A percentile compares a stretch with the other conserved stretches of the same genome.
phyloP scores from a whole-genome alignment of 371 early-diverging fungal genomes.

The Mortierella sp. region DNA sequence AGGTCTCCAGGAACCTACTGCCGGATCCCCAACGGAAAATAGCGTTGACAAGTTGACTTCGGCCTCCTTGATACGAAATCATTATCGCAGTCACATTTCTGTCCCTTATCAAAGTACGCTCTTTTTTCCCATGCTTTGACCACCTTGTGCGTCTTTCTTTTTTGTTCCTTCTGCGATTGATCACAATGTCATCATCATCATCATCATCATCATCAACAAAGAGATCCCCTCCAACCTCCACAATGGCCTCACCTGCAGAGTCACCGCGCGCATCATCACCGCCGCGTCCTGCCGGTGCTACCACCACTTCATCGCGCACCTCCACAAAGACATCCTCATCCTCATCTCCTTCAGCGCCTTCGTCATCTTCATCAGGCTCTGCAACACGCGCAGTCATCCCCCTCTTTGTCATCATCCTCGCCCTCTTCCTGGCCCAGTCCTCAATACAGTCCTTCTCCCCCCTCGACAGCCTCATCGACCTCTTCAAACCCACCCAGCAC shows the following conservation, averaged over 20 bases:
- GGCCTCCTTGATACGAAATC: too few species aligned
- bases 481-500: constrained; percentile 7
- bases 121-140: too few species aligned
- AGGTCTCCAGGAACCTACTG: too few species aligned
- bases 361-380: constrained; percentile 6
- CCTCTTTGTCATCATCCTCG: constrained; percentile 6
- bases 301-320: not conserved
- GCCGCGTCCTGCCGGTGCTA: too few species aligned
- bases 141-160: too few species aligned
- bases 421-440: constrained; percentile 3
- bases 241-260: not conserved
- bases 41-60: too few species aligned
- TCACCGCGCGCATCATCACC: not conserved
- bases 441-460: constrained; percentile 19
- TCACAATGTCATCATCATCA: too few species aligned
- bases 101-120: too few species aligned
- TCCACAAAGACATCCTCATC: constrained; percentile 1
- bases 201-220: constrained; percentile 1
- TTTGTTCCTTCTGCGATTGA: too few species aligned
- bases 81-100: too few species aligned
- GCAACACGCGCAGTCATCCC: constrained; percentile 2
- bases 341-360: not conserved
- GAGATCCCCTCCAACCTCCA: not conserved
- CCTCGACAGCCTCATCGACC: not conserved
- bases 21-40: too few species aligned